Conservation (phyloP, 163 green algal species). For the Scenedesmus sp. region DNA sequence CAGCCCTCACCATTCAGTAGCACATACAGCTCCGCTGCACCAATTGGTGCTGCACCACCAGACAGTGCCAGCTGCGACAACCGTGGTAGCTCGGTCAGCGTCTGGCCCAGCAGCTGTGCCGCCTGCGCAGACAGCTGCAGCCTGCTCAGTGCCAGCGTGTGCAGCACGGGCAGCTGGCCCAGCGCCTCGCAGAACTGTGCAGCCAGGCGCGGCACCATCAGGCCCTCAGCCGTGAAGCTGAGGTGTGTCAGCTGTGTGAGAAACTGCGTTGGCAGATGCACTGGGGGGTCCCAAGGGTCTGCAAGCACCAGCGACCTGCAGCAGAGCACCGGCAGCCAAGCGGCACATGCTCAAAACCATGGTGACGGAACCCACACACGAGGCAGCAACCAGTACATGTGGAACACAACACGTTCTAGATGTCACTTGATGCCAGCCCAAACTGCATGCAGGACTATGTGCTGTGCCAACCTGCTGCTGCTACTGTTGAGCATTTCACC, state of each 20-base stretch:
- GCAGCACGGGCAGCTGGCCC: not conserved
- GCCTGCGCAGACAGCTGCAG: constrained; percentile 33
- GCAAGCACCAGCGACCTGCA: constrained; percentile 53
- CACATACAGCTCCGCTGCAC: constrained; percentile 40
- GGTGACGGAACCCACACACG: not conserved
- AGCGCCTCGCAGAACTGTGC: constrained; percentile 26
- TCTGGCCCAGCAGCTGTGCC: constrained; percentile 11
- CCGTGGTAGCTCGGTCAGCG: constrained; percentile 9
- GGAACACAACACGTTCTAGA: not conserved
- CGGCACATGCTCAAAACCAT: not conserved
- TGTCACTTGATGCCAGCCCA: not conserved
- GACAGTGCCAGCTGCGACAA: constrained; percentile 19
- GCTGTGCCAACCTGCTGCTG: not conserved
- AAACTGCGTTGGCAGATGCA: not conserved
- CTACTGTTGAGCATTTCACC: not conserved
- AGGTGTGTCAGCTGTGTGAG: constrained; percentile 41
- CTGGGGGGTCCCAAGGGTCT: constrained; percentile 26
- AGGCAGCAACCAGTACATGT: not conserved
- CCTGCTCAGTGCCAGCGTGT: constrained; percentile 29
- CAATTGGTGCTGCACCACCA: constrained; percentile 26
- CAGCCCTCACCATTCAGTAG: constrained; percentile 44
- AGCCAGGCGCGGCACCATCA: constrained; percentile 39
- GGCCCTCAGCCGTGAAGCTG: constrained; percentile 44
- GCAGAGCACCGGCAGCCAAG: not conserved
- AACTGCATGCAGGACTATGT: not conserved